These are phyloP conservation scores for Solidago caesia DNA, from an alignment of 129 eudicot genomes.

Conservation along the genomic window DNA sequence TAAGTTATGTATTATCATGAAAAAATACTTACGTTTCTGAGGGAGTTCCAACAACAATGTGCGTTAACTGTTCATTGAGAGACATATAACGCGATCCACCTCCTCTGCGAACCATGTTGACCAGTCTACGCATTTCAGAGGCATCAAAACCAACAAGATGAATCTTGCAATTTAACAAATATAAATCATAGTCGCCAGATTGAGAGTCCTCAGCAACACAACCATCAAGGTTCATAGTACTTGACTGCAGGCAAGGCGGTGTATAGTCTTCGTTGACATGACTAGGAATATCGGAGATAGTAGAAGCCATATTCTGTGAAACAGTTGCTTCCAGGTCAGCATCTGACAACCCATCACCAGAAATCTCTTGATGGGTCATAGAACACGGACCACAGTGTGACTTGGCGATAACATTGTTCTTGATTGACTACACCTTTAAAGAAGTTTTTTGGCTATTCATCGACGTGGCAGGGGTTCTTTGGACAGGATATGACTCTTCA, in stretches of 20 bases:
- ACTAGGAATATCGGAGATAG: constrained; percentile 39
- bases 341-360: constrained; percentile 44
- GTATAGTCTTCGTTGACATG: constrained; percentile 35
- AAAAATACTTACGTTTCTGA: constrained; percentile 64
- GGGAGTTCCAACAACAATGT: constrained; percentile 82
- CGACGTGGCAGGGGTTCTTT: constrained; percentile 42
- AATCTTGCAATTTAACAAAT: constrained; percentile 81
- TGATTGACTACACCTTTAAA: constrained; percentile 37
- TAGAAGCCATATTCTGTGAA: constrained; percentile 56
- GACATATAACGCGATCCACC: constrained; percentile 94
- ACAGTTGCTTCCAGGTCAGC: constrained; percentile 61
- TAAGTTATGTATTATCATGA: constrained; percentile 1
- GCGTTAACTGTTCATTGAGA: constrained; percentile 77
- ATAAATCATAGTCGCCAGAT: constrained; percentile 70
- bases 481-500: constrained; percentile 84
- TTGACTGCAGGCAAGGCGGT: constrained; percentile 36
- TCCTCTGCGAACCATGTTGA: constrained; percentile 84
- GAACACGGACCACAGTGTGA: constrained; percentile 44
- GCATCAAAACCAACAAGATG: constrained; percentile 76
- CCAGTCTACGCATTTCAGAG: constrained; percentile 68
- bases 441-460: constrained; percentile 39
- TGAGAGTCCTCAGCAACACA: constrained; percentile 88
- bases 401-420: constrained; percentile 41
- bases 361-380: constrained; percentile 39
- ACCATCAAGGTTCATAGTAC: constrained; percentile 40